phyloP scores from a whole-genome alignment of 2,329 filamentous ascomycete species.

The Zymoseptoria crescenta region DNA sequence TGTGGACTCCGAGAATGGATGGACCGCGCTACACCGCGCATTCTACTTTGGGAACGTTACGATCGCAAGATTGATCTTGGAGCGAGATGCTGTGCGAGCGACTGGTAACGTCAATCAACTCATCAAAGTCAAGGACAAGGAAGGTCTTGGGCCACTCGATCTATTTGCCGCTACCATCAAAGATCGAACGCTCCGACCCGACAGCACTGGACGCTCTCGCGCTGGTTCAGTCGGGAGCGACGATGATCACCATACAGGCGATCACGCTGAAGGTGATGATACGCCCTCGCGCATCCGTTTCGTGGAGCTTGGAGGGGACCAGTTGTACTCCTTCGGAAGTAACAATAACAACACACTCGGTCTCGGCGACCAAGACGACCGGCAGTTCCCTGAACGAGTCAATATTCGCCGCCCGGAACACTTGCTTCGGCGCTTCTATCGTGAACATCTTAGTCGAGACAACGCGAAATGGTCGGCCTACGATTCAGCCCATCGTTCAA shows the following conservation, averaged over 20 bases:
- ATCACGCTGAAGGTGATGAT: conserved; percentile 46
- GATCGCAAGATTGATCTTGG: conserved; percentile 73
- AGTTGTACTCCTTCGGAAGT: conserved; percentile 89
- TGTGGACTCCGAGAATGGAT: conserved; percentile 86
- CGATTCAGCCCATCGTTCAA: conserved; percentile 23
- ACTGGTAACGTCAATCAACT: conserved; percentile 55
- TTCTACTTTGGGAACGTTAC: conserved; percentile 84
- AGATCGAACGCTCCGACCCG: conserved; percentile 53
- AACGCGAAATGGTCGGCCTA: conserved; percentile 33
- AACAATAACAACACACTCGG: conserved; percentile 92
- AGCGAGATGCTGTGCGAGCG: conserved; percentile 63
- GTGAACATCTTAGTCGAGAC: conserved; percentile 51
- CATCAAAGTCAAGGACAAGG: conserved; percentile 91
- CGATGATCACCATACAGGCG: conserved; percentile 39
- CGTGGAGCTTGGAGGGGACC: conserved; percentile 57
- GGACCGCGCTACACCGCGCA: conserved; percentile 88
- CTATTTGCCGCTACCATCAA: conserved; percentile 83
- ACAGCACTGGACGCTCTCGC: conserved; percentile 28
- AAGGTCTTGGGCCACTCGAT: conserved; percentile 91
- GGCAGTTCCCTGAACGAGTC: conserved; percentile 85
- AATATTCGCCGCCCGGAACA: conserved; percentile 67
- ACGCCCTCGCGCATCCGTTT: conserved; percentile 12
- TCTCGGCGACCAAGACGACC: conserved; percentile 90
- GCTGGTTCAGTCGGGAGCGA: conserved; percentile 33
- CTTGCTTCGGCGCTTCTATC: conserved; percentile 64